Evolutionary conservation across 2,329 filamentous ascomycete genomes (phyloP), one percentile per base, ranked within the genome.

Genomic region (Fusarium camptoceras): DNA sequence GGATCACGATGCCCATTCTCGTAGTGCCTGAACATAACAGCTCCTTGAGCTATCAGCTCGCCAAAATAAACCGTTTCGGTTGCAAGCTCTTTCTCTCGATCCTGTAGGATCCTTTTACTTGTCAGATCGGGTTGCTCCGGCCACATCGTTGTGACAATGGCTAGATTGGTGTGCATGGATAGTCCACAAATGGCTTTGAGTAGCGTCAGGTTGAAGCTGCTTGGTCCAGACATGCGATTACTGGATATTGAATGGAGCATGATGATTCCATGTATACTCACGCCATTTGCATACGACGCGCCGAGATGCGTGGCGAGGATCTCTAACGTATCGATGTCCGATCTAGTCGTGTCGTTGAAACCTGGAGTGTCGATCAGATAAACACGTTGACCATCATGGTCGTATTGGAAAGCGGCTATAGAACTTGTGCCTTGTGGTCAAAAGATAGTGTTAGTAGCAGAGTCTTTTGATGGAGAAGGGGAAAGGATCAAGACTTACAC

Each of bases 61-160:
- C 61, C 44, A 22, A 66, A 62, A 18, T 39, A 66, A 7, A 10
- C 28, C 6, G 48, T 4, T 4, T 34, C 46, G 8, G 12, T n/a
- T 41, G 47, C 18, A 6, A 68, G 22, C 12, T 66, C 48, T 3
- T 16, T n/a, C 14, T 69, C 66, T 28, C 66, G 39, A 5, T 54
- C 18, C 11, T 48, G 12, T 18, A 60, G 24, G 6, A 20, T 16
- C 1, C 8, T 50, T 2, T 5, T 42, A 24, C 51, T 41, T 2
- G 6, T 16, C 11, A 6, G 7, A 20, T 37, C 9, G 7, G 22
- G 27, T 22, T 25, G 14, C 11, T 65, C 49, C 1, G 64, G 60
- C 67, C 64, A 70, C 64, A 70, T 65, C 3, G 67, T 70, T 8
- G 60, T 68, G 2, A 51, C 46, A 20, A 70, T 44, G 5, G 47